A percentile compares a stretch with the other conserved stretches of the same genome.
phyloP scores from a whole-genome alignment of 225 moss, liverwort and hornwort genomes.

The Pleurozium schreberi region DNA sequence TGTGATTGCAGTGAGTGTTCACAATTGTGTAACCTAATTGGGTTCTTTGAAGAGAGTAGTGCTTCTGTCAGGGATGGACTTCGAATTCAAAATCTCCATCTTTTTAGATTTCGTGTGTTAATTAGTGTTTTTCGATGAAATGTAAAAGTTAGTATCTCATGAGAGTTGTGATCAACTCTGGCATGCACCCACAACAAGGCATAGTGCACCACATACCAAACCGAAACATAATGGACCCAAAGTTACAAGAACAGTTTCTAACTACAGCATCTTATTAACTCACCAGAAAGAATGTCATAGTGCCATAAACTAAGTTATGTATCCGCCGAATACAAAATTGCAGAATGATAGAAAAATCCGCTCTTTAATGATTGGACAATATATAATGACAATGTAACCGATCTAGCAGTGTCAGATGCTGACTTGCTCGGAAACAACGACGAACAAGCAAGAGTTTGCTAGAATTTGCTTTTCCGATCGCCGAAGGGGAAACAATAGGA shows the following conservation, averaged over 20 bases:
- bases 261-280: too few species aligned
- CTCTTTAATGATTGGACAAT: background rate
- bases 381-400: background rate
- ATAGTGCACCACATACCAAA: too few species aligned
- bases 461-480: too few species aligned
- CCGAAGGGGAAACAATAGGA: background rate
- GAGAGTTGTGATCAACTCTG: background rate
- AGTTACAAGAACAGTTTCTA: background rate
- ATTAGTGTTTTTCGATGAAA: background rate
- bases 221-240: background rate
- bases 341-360: background rate
- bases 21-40: background rate
- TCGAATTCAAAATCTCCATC: too few species aligned
- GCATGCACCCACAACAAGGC: background rate
- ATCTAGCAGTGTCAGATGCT: background rate
- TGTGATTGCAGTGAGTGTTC: background rate
- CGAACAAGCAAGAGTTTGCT: background rate
- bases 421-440: background rate
- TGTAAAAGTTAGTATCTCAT: background rate
- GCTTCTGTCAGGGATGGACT: background rate
- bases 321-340: background rate
- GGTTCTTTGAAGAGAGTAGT: background rate
- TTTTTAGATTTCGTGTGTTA: too few species aligned
- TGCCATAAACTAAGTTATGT: too few species aligned
- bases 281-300: background rate